A percentile compares a stretch with the other conserved stretches of the same genome.
phyloP scores from a whole-genome alignment of 768 basidiomycete species.

The Tulasnella sp. region DNA sequence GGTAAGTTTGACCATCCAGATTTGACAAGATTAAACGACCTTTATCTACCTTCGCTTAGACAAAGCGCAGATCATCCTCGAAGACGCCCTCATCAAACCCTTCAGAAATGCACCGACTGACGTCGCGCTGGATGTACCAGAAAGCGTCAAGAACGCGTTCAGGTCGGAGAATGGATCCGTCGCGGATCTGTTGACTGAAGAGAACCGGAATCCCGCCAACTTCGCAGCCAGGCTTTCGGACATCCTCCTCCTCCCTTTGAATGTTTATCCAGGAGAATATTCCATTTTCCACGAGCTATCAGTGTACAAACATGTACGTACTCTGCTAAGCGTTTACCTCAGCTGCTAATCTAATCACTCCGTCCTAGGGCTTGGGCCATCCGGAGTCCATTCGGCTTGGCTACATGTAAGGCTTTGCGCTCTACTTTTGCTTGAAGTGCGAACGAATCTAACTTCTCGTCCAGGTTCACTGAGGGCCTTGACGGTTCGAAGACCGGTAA shows the following conservation, averaged over 20 bases:
- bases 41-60: not conserved
- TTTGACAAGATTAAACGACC: not conserved
- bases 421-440: not conserved
- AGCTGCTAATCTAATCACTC: not conserved
- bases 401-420: not conserved
- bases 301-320: not conserved
- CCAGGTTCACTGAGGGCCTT: not conserved
- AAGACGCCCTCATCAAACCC: not conserved
- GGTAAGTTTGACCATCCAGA: not conserved
- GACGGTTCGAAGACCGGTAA: conserved; percentile 5
- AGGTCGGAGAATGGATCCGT: not conserved
- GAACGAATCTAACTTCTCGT: not conserved
- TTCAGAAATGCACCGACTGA: not conserved
- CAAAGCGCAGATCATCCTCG: not conserved
- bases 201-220: not conserved
- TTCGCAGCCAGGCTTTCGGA: not conserved
- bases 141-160: not conserved
- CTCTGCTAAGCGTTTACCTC: not conserved
- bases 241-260: not conserved
- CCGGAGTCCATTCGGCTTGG: not conserved
- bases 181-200: not conserved
- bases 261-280: not conserved
- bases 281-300: not conserved
- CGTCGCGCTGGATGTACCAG: not conserved
- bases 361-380: not conserved